Evolutionary conservation across 164 flowering plant genomes (phyloP), one percentile per base, ranked within the genome.

Genomic region (Tinospora cordifolia): DNA sequence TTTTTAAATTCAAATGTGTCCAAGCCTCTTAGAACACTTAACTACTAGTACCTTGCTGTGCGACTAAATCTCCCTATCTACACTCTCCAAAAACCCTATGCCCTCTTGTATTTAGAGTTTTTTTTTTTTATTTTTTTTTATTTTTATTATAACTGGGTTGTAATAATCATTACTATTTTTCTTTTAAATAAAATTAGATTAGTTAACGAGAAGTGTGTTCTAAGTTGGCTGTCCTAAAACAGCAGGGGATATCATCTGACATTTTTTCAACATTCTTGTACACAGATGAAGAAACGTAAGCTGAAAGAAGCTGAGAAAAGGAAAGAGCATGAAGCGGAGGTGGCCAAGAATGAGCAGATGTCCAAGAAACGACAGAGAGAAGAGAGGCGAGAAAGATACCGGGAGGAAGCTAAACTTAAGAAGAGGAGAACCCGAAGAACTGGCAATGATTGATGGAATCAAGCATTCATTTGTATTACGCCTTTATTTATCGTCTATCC

Each of bases 301-400:
- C 77, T 83, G 2, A 89, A 83, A 79, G 87, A 87, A 36, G 80
- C 69, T 22, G 82, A 84, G 79, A 87, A 86, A 78, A 85, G 79
- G 77, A 90, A 86, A 74, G 74, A 47, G 36, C 71, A 66, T 64
- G 86, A 77, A 76, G 84, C 67, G 1, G 80, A 85, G 75, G 84
- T 79, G 79, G 85, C 93, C 15, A 90, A 93, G 73, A 85, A 82
- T 8, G 96, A 89, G 79, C 74, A 72, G 77, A 3, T 87, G 41
- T 74, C 84, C 0, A 89, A 71, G 74, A 93, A 93, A 83, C 88
- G 96, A 19, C 84, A 79, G 73, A 84, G 96, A 74, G 97, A 89
- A 74, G 93, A 88, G 75, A 66, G 93, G 2, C 79, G 84, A 9
- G 93, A 69, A 62, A 86, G 90, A 68, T 93, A 91, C 68, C 70